Evolutionary conservation across 2,329 filamentous ascomycete genomes (phyloP), one percentile per base, ranked within the genome.

Genomic region (Arthrobotrys iridis): DNA sequence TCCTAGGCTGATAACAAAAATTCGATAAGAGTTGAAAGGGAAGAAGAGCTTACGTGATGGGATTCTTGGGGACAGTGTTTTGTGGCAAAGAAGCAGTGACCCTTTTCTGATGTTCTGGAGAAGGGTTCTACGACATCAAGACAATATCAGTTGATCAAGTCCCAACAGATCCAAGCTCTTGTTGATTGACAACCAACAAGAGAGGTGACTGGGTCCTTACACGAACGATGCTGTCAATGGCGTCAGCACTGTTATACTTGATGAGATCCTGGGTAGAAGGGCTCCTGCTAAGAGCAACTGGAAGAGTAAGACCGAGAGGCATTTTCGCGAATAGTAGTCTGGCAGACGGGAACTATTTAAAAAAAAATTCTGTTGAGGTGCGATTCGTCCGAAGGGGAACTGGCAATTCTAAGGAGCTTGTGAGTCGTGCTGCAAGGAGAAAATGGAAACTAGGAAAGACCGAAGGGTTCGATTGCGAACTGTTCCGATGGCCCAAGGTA

Each of bases 401-500:
- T 63, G 48, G 37, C 40, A 57, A 63, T 63, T 63, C 63, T 50
- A 48, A 63, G 62, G 62, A 43, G 63, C 62, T 58, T 75, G 57
- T 75, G 71, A 75, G 70, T 74, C 67, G 70, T 62, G n/a, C 62
- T 67, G 70, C 57, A 74, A 70, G 65, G 65, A 70, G 65, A 70
- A 40, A 57, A 11, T 55, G 18, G 50, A 55, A 24, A 55, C 63
- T 66, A 57, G 55, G 26, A 48, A 74, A 52, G 45, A 57, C 63
- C 71, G 62, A 67, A 74, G 22, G 63, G 63, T 52, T 59, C 60
- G 52, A 65, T 52, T 66, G 28, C 63, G 58, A 75, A 67, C 71
- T 48, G 55, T 75, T 75, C 71, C 71, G 71, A 68, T 59, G 57
- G 46, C 33, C 40, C 55, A 57, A 67, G 71, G 71, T 74, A 57